These are phyloP conservation scores for Santalum album DNA, from an alignment of 164 flowering plant genomes.

Conservation along the genomic window DNA sequence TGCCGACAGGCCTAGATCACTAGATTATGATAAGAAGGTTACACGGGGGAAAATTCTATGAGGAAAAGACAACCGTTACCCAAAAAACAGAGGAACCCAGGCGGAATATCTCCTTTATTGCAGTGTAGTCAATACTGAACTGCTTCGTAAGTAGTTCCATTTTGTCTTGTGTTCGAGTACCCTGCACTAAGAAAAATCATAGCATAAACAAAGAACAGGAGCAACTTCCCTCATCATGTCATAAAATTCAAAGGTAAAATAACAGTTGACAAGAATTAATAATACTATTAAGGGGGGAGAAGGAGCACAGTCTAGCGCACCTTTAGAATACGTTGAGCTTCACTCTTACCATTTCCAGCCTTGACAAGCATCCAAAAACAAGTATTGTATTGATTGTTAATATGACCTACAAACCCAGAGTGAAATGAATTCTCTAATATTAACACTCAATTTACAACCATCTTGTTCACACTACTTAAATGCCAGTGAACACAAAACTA, in stretches of 20 bases:
- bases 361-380: slow-evolving; percentile 90
- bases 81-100: slow-evolving; percentile 63
- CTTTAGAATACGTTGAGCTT: slow-evolving; percentile 66
- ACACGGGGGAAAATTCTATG: not conserved
- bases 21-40: not conserved
- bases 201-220: no score
- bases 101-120: slow-evolving; percentile 52
- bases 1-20: no score
- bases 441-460: not conserved
- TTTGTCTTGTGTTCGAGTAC: slow-evolving; percentile 69
- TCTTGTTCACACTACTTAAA: not conserved
- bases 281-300: not conserved
- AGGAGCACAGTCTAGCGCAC: slow-evolving; percentile 13
- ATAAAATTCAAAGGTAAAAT: not conserved
- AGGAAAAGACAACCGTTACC: slow-evolving; percentile 24
- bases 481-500: not conserved
- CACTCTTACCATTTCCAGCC: slow-evolving; percentile 65
- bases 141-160: slow-evolving; percentile 40
- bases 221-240: not conserved
- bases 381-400: slow-evolving; percentile 89
- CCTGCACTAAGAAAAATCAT: slow-evolving; percentile 21
- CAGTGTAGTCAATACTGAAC: slow-evolving; percentile 42
- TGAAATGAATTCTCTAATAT: not conserved
- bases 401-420: slow-evolving; percentile 45
- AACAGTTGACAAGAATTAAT: no score